phyloP scores from a whole-genome alignment of 345 rosid species.

The Sonneratia alba region DNA sequence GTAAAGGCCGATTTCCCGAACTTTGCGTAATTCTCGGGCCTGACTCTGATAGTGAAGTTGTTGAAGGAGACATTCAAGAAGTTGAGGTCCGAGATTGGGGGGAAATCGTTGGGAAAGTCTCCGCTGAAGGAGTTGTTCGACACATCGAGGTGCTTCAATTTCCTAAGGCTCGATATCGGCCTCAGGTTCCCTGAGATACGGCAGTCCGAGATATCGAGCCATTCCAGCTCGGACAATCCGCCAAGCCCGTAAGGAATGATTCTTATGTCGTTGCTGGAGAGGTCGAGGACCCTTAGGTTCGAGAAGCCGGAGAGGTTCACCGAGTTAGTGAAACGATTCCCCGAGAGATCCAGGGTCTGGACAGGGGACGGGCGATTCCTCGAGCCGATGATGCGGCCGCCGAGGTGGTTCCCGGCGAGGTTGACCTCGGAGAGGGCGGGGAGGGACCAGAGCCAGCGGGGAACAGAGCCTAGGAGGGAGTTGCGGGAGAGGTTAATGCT shows the following conservation, averaged over 20 bases:
- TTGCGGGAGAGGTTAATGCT: slow-evolving; percentile 62
- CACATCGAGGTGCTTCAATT: slow-evolving; percentile 52
- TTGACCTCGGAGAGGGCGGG: slow-evolving; percentile 25
- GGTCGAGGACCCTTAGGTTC: slow-evolving; percentile 39
- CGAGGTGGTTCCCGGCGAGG: slow-evolving; percentile 13
- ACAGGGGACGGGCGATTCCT: slow-evolving; percentile 29
- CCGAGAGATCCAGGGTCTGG: slow-evolving; percentile 51
- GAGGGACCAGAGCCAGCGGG: slow-evolving; percentile 61
- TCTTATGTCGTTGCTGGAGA: slow-evolving; percentile 51
- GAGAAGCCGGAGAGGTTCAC: slow-evolving; percentile 45
- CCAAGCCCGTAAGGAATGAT: slow-evolving; percentile 42
- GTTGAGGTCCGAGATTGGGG: slow-evolving; percentile 33
- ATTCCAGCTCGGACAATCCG: slow-evolving; percentile 34
- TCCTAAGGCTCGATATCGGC: slow-evolving; percentile 39
- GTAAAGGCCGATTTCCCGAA: slow-evolving; percentile 65
- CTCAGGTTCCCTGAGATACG: slow-evolving; percentile 38
- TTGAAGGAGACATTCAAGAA: slow-evolving; percentile 65
- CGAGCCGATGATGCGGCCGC: slow-evolving; percentile 20
- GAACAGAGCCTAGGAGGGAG: slow-evolving; percentile 57
- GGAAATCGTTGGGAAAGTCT: slow-evolving; percentile 73
- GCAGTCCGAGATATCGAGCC: slow-evolving; percentile 63
- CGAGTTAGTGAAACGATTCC: slow-evolving; percentile 62
- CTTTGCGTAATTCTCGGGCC: slow-evolving; percentile 23
- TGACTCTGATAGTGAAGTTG: slow-evolving; percentile 48
- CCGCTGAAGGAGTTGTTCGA: slow-evolving; percentile 64